Base-by-base conservation (phyloP, 805 yeast genomes). In the Hanseniaspora lachancei region DNA sequence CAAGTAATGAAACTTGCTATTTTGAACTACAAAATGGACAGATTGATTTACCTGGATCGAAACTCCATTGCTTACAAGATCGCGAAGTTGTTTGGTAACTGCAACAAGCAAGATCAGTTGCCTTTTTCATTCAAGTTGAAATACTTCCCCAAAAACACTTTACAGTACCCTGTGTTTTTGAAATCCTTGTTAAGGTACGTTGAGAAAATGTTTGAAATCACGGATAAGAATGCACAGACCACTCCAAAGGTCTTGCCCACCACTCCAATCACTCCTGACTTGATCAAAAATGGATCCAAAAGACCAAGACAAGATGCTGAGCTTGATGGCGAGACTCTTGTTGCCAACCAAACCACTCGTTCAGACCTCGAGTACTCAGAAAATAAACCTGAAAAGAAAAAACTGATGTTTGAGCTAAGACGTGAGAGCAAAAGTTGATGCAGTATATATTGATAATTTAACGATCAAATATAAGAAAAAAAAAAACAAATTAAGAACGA, bases 1-100 rank as follows among this genome's bases (percentile, higher is more conserved):
- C 63, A 73, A 38, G 58, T 81, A 44, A 74, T 78, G 27, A 64
- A 71, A 23, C 68, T 73, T 54, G 70, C 75, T 12, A 71, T 81
- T 47, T 70, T 77, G 49, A 68, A 46, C 12, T 53, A 46, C n/a
- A 53, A 46, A 38, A 34, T 38, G 40, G 51, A 53, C 36, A 53
- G 56, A 9, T 39, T 35, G 40, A 24, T 46, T 13, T 21, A 38
- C 18, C 5, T 52, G 15, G 44, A 52, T 13, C 24, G 29, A 36
- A 27, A 21, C 20, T 24, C 49, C 5, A 43, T 43, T 12, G 29
- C 43, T 12, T 36, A 38, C 27, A 52, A 38, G 34, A 36, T 55
- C 15, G 20, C 47, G 5, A 46, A 38, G 32, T 15, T 55, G 12
- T 55, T 55, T 23, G 24, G 35, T 5, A 40, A 32, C n/a, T 49